Evolutionary conservation across 1,284 basidiomycete genomes (phyloP).

Genomic region (Volvariella surrecta): DNA sequence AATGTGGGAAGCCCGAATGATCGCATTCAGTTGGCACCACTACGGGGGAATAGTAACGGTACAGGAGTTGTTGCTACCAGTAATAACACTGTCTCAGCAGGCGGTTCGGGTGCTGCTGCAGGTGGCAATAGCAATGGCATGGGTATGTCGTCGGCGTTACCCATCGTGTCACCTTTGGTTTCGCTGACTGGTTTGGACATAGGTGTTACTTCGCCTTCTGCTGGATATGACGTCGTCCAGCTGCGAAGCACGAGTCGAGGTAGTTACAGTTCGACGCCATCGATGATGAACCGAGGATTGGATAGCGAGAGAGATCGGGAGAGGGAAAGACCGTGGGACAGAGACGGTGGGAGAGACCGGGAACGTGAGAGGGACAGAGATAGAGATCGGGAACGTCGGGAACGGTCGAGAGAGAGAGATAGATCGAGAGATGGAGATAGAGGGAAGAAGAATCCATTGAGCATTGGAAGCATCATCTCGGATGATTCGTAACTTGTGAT

Average conservation of each 20-base stretch:
- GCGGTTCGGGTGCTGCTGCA: background rate
- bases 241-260: conserved; percentile 14
- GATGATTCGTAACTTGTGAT: conserved; percentile 28
- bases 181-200: too few relatives aligned
- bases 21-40: conserved; percentile 50
- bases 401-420: conserved; percentile 16
- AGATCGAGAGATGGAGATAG: conserved; percentile 16
- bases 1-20: conserved; percentile 19
- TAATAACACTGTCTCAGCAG: background rate
- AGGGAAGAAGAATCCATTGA: conserved; percentile 58
- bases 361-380: conserved; percentile 11
- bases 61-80: background rate
- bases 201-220: background rate
- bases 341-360: conserved; percentile 10
- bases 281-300: conserved; percentile 4
- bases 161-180: too few relatives aligned
- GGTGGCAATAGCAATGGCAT: background rate
- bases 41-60: conserved; percentile 19
- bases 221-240: conserved; percentile 22
- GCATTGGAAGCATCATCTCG: conserved; percentile 66
- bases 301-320: conserved; percentile 12
- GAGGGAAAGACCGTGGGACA: conserved; percentile 9
- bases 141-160: too few relatives aligned
- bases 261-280: conserved; percentile 8
- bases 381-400: conserved; percentile 11